Percentiles rank a stretch among this genome's conserved stretches.
Conservation (phyloP, 257 asterid genomes). For the Craterostigma plantagineum region DNA sequence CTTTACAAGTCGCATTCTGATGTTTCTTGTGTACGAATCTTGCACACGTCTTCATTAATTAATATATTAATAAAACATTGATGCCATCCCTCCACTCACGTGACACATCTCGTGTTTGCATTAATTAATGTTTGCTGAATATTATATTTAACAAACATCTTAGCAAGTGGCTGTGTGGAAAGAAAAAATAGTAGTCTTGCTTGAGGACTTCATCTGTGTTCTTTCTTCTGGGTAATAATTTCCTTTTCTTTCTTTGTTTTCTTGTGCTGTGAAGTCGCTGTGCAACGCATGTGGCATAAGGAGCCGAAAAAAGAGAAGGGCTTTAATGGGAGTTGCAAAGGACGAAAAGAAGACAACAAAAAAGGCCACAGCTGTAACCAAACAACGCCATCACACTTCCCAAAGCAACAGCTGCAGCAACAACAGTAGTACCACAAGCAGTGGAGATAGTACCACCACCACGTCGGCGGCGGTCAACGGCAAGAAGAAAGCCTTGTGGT, state of each 20-base stretch:
- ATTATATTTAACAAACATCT: background rate
- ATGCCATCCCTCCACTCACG: slow-evolving; percentile 9
- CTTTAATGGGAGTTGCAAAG: slow-evolving; percentile 47
- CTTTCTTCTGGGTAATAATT: background rate
- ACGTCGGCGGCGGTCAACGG: too few relatives aligned
- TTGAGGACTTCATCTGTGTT: slow-evolving; percentile 9
- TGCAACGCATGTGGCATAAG: slow-evolving; percentile 97
- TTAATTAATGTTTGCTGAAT: background rate
- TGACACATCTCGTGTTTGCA: slow-evolving; percentile 7
- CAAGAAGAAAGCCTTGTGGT: slow-evolving; percentile 20
- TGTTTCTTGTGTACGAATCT: too few relatives aligned
- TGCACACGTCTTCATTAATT: too few relatives aligned
- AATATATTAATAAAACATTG: too few relatives aligned
- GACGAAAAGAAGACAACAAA: slow-evolving; percentile 50
- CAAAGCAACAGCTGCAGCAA: slow-evolving; percentile 12
- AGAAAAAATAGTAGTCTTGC: slow-evolving; percentile 2
- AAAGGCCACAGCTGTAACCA: slow-evolving; percentile 19
- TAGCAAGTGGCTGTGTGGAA: background rate
- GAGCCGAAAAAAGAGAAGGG: slow-evolving; percentile 85
- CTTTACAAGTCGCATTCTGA: too few relatives aligned
- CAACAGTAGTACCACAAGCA: slow-evolving; percentile 32
- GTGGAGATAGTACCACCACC: slow-evolving; percentile 27
- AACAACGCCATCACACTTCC: slow-evolving; percentile 8
- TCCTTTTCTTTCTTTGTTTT: background rate
- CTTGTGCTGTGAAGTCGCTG: slow-evolving; percentile 37